Evolutionary conservation across 768 basidiomycete species (phyloP).

Genomic region (Porphyrellus cyaneotinctus): DNA sequence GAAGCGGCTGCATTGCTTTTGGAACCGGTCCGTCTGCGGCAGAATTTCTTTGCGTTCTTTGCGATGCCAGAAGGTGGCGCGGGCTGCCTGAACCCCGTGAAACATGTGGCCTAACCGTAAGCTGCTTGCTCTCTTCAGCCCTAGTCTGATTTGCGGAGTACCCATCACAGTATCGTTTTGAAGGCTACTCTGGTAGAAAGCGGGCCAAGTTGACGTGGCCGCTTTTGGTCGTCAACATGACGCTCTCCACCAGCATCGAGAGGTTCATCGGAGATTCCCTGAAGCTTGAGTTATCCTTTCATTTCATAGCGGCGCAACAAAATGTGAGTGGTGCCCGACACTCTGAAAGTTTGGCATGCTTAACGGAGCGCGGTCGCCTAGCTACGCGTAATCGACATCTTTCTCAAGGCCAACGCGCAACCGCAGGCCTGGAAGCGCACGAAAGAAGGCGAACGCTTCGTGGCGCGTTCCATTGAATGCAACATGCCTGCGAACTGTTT

Average conservation of each 20-base stretch:
- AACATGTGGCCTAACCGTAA: neutral
- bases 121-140: too few species aligned
- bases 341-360: too few species aligned
- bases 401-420: neutral
- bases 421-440: neutral
- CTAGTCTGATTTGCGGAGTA: neutral
- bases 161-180: neutral
- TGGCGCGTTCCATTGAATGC: neutral
- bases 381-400: neutral
- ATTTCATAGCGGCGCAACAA: neutral
- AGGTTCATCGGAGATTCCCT: neutral
- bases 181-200: neutral
- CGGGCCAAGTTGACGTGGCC: conserved; percentile 1
- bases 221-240: neutral
- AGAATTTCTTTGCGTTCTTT: neutral
- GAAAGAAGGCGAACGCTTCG: neutral
- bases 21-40: neutral
- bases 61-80: neutral
- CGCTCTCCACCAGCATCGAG: neutral
- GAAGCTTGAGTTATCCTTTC: neutral
- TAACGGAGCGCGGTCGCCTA: too few species aligned
- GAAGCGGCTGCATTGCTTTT: neutral
- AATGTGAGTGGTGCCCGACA: neutral
- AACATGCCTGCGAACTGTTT: neutral
- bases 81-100: neutral